Evolutionary conservation across 108 stramenopile species (phyloP).

Genomic region (Epithemia pelagica): DNA sequence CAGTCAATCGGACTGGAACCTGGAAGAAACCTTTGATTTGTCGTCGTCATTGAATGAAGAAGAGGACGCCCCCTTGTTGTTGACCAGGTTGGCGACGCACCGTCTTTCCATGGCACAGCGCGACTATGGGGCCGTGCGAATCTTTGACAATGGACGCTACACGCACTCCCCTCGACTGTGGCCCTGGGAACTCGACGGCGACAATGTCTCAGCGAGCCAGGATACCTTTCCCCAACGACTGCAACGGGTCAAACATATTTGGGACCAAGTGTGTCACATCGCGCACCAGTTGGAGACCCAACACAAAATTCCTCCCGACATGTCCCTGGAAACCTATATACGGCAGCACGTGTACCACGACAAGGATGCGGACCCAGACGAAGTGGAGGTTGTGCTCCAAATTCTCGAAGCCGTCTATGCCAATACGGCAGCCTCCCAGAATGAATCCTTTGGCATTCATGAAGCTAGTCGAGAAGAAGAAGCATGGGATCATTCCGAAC

Average conservation of each 20-base stretch:
- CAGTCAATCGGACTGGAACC: slow-evolving; percentile 7
- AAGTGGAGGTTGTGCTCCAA: slow-evolving; percentile 6
- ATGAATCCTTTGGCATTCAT: slow-evolving; percentile 13
- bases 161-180: slow-evolving; percentile 1
- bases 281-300: not conserved
- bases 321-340: not conserved
- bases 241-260: slow-evolving; percentile 9
- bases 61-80: not conserved
- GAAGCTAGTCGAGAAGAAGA: slow-evolving; percentile 32
- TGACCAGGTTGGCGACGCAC: not conserved
- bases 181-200: not conserved
- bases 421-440: slow-evolving; percentile 20
- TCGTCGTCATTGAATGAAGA: not conserved
- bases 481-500: slow-evolving; percentile 25
- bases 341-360: not conserved
- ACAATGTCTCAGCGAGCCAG: not conserved
- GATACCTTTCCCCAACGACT: not conserved
- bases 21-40: slow-evolving; percentile 19
- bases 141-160: slow-evolving; percentile 15
- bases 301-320: not conserved
- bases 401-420: slow-evolving; percentile 25
- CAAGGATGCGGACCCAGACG: not conserved
- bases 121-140: not conserved
- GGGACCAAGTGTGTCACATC: slow-evolving; percentile 3
- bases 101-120: slow-evolving; percentile 1